Percentiles rank a stretch among this genome's conserved stretches.
phyloP scores from a whole-genome alignment of 2,329 filamentous ascomycete genomes.

The Tolypocladium ovalisporum region DNA sequence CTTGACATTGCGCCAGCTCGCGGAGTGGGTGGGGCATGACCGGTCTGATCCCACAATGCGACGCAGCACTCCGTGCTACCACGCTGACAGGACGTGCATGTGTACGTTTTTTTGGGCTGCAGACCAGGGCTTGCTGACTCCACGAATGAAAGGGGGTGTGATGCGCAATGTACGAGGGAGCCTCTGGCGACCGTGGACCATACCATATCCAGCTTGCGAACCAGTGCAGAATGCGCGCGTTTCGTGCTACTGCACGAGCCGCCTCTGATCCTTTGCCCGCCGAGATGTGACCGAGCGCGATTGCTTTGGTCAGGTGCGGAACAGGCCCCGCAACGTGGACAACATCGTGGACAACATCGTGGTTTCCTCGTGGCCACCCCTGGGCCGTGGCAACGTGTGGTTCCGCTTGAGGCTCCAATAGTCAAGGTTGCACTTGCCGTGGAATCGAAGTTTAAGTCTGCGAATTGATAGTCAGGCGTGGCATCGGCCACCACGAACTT shows the following conservation, averaged over 20 bases:
- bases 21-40: not conserved
- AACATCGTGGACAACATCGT: too few relatives aligned
- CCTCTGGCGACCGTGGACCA: not conserved
- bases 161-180: not conserved
- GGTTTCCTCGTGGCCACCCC: not conserved
- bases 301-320: not conserved
- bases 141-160: not conserved
- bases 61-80: not conserved
- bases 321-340: not conserved
- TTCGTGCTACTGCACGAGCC: not conserved
- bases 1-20: not conserved
- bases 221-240: not conserved
- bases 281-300: not conserved
- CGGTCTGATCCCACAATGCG: not conserved
- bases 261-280: not conserved
- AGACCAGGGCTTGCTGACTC: not conserved
- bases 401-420: not conserved
- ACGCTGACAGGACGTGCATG: not conserved
- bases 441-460: too few relatives aligned
- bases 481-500: not conserved
- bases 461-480: not conserved
- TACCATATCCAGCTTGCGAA: not conserved
- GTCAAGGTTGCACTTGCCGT: not conserved
- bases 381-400: not conserved
- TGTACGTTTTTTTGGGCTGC: not conserved